Evolutionary conservation across 805 yeast genomes (phyloP).

Genomic region (Debaryomyces maramus): DNA sequence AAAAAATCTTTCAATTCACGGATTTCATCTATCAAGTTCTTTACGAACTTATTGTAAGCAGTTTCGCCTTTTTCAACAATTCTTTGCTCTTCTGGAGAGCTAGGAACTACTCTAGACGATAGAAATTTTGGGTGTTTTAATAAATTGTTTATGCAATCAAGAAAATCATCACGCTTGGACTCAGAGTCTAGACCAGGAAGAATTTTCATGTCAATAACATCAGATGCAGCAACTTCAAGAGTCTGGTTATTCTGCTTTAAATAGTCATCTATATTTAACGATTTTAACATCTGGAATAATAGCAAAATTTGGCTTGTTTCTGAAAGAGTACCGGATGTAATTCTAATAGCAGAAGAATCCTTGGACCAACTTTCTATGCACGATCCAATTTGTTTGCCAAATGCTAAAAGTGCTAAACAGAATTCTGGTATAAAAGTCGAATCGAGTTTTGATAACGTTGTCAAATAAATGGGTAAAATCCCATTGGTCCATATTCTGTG

Average conservation of each 20-base stretch:
- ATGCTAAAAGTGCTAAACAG: conserved; percentile 60
- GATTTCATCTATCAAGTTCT: conserved; percentile 37
- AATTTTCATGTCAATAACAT: conserved; percentile 26
- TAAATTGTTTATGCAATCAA: conserved; percentile 64
- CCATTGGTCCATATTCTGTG: conserved; percentile 90
- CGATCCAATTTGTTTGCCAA: conserved; percentile 61
- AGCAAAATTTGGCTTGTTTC: conserved; percentile 61
- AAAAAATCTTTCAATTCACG: conserved; percentile 33
- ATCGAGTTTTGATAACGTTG: conserved; percentile 63
- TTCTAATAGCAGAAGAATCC: conserved; percentile 44
- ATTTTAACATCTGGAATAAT: conserved; percentile 56
- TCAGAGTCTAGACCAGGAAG: conserved; percentile 64
- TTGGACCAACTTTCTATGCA: conserved; percentile 71
- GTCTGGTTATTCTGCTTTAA: conserved; percentile 18
- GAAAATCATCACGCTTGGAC: conserved; percentile 58
- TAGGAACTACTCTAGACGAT: conserved; percentile 63
- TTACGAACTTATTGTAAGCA: conserved; percentile 23
- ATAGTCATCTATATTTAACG: conserved; percentile 53
- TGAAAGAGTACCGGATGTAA: conserved; percentile 35
- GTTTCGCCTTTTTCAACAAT: conserved; percentile 49
- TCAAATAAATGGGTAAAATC: conserved; percentile 63
- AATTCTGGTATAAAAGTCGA: conserved; percentile 62
- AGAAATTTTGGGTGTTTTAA: conserved; percentile 85
- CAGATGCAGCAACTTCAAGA: conserved; percentile 10
- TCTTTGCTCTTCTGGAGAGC: conserved; percentile 64